A percentile compares a stretch with the other conserved stretches of the same genome.
phyloP scores from a whole-genome alignment of 2,329 filamentous ascomycete genomes.

The Fonsecaea pedrosoi region DNA sequence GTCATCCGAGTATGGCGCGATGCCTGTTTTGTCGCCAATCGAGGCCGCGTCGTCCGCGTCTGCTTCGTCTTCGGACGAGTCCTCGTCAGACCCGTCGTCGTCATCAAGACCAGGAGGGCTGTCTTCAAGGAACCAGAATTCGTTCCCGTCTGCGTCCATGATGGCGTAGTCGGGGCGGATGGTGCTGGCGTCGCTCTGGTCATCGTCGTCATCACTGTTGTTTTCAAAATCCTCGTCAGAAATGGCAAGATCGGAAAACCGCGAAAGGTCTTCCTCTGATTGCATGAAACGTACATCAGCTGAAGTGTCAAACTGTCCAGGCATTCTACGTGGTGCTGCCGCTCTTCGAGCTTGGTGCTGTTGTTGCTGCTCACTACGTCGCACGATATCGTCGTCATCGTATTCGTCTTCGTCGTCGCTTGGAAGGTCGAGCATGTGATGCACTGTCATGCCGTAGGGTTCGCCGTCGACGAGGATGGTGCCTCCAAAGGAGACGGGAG shows the following conservation, averaged over 20 bases:
- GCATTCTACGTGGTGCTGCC: conserved; percentile 47
- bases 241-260: conserved; percentile 57
- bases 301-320: conserved; percentile 40
- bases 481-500: conserved; percentile 89
- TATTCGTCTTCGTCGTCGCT: conserved; percentile 60
- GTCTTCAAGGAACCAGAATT: conserved; percentile 55
- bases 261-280: conserved; percentile 48
- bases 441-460: conserved; percentile 92
- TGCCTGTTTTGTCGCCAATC: conserved; percentile 69
- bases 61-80: conserved; percentile 40
- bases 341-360: conserved; percentile 50
- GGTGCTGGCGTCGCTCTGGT: conserved; percentile 36
- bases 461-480: conserved; percentile 83
- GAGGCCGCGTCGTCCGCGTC: conserved; percentile 57
- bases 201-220: conserved; percentile 34
- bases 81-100: conserved; percentile 60
- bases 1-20: conserved; percentile 63
- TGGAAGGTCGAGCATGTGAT: conserved; percentile 84
- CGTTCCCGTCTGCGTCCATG: conserved; percentile 49
- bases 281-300: conserved; percentile 48
- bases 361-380: conserved; percentile 29
- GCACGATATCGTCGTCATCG: conserved; percentile 48
- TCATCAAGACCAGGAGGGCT: conserved; percentile 48
- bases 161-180: conserved; percentile 45
- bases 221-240: conserved; percentile 54